Evolutionary conservation across 495 filamentous ascomycete species (phyloP).

Genomic region (Penicillium daleae): DNA sequence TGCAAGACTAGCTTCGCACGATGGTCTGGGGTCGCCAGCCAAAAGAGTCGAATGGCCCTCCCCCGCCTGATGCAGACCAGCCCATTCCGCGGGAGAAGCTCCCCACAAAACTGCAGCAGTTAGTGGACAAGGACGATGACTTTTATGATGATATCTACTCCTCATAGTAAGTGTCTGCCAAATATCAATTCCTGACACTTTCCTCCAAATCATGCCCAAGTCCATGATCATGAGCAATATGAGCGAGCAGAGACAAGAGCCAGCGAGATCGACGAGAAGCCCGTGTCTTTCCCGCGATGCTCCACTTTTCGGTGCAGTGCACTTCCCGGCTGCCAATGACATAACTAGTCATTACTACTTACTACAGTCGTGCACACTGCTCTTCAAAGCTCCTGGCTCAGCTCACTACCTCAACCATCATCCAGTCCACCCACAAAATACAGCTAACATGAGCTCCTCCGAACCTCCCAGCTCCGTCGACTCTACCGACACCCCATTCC

Average conservation of each 20-base stretch:
- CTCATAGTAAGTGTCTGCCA: conserved; percentile 68
- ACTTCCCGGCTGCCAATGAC: conserved; percentile 8
- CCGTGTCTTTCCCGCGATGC: conserved; percentile 6
- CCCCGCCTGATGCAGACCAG: conserved; percentile 36
- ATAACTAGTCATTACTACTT: not conserved
- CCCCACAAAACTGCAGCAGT: conserved; percentile 68
- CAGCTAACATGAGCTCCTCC: conserved; percentile 27
- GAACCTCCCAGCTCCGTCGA: conserved; percentile 64
- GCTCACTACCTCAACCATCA: too few relatives aligned
- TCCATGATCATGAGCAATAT: not conserved
- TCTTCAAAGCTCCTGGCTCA: too few relatives aligned
- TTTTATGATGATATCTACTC: conserved; percentile 78
- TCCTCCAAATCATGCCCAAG: not conserved
- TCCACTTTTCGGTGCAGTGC: conserved; percentile 15
- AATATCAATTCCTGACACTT: conserved; percentile 1
- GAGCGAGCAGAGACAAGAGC: conserved; percentile 1
- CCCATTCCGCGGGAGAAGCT: conserved; percentile 65
- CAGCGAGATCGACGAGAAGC: conserved; percentile 6
- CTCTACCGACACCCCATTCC: conserved; percentile 80
- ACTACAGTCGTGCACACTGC: too few relatives aligned
- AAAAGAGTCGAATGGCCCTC: conserved; percentile 29
- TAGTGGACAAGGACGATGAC: conserved; percentile 75
- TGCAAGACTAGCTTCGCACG: conserved; percentile 10
- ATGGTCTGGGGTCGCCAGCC: conserved; percentile 45
- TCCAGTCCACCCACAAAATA: not conserved